Base-by-base conservation (phyloP, 306 rosid species). In the Corylus americana region DNA sequence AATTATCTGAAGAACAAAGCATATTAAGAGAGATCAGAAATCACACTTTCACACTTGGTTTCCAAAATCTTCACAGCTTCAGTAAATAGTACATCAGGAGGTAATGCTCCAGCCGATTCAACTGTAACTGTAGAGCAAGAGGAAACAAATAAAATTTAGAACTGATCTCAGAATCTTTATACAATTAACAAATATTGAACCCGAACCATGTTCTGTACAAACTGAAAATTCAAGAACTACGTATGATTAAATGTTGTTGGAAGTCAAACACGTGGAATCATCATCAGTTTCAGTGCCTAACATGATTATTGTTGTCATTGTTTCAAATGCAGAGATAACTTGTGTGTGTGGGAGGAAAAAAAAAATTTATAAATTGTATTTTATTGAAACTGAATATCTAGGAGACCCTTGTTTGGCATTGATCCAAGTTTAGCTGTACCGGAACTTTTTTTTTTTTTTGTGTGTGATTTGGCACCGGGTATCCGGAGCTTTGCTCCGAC, bases 31-130 rank as follows among this genome's bases (percentile, higher is more conserved):
- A 95, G 94, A 84, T 92, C 98, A 3, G 90, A 77, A 74, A 95
- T 95, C 70, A 93, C 89, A 7, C 94, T 91, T 78, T 92, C 98
- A 55, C 98, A 95, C 89, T 95, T 95, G 78, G 89, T 97, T 91
- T 92, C 98, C 85, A 95, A 85, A 74, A 92, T 91, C 89, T 92
- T 95, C 83, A 92, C 94, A 64, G 98, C 97, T 89, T 95, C 98
- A 1, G 94, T 92, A 68, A 95, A 92, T 11, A 95, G 81, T 64
- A 78, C 87, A 48, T 95, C 94, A 17, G 98, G 97, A 48, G 94
- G 90, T 81, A 95, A 80, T 64, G 93, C 89, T 84, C 98, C 98
- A 1, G 98, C 91, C 71, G 98, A 92, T 86, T 95, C 98, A 74
- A 95, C 80, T 7, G 79, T 91, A 89, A 95, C 98, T 95, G 76